Conservation (phyloP, 2,329 filamentous ascomycete genomes). For the Aspergillus eucalypticola region DNA sequence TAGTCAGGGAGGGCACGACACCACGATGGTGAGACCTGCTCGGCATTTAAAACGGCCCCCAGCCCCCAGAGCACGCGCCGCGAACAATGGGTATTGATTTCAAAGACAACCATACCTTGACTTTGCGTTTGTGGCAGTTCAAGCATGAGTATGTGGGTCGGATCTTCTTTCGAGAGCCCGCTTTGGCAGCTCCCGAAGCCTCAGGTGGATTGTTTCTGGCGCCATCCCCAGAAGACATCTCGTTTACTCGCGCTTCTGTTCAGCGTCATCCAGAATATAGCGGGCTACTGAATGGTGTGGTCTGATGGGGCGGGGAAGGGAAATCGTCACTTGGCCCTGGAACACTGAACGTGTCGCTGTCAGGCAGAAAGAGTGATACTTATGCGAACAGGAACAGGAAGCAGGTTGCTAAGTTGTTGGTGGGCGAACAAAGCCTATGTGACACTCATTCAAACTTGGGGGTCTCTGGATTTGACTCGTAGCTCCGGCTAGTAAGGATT, state of each 20-base stretch:
- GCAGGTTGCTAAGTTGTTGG: not conserved
- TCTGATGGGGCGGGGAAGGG: not conserved
- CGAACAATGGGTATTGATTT: not conserved
- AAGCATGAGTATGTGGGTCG: constrained; percentile 35
- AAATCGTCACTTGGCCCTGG: not conserved
- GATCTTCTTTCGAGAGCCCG: constrained; percentile 25
- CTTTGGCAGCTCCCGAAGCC: constrained; percentile 5
- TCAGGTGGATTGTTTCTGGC: not conserved
- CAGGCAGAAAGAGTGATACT: not conserved
- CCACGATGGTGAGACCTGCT: not conserved
- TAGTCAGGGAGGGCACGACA: not conserved
- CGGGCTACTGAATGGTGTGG: not conserved
- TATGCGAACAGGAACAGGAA: not conserved
- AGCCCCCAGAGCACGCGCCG: not conserved
- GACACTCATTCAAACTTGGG: not conserved
- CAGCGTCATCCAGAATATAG: not conserved
- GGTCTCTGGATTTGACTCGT: not conserved
- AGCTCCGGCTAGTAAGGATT: constrained; percentile 1
- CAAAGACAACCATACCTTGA: constrained; percentile 27
- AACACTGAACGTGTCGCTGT: not conserved
- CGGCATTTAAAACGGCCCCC: not conserved
- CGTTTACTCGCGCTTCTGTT: not conserved
- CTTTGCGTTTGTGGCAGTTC: constrained; percentile 35
- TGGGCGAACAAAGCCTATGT: constrained; percentile 8
- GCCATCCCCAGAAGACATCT: not conserved